Evolutionary conservation across 805 yeast genomes (phyloP), one percentile per base, ranked within the genome.

Genomic region (Metschnikowia lachancei): DNA sequence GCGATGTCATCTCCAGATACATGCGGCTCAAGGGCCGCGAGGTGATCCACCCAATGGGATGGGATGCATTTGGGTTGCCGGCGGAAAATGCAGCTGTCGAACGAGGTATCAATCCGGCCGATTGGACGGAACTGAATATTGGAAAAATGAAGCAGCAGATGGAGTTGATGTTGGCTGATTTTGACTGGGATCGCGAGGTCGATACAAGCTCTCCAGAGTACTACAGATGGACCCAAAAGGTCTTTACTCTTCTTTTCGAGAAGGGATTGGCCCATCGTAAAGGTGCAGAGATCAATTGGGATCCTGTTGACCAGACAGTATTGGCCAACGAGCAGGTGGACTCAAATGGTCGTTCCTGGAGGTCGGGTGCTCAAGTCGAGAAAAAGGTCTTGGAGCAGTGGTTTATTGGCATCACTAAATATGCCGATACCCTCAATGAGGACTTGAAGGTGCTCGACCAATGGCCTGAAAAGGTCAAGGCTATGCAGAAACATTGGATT

Each of bases 21-120:
- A 78, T 87, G 53, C 72, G 94, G 52, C 76, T 87, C 66, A 78
- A 77, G 41, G 97, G 97, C 1, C 77, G 75, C 55, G 69, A 82
- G 32, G 96, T 92, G 12, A 73, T 92, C 2, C 96, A 94, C 61
- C 97, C 98, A 0, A 91, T 94, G 95, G 99, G 99, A 0, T 94
- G 97, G 97, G 99, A 94, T 71, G 96, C 98, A 0, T 94, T 94
- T 74, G 99, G 99, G 1, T 72, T 94, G 22, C 99, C 99, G 0
- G 99, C 99, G 0, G 99, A 94, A 63, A 94, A 94, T 64, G 99
- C 99, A 0, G 99, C 99, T 0, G 83, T 89, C 26, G 96, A 91
- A 63, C 69, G 95, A 51, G 81, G 81, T 1, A 74, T 88, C 11
- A 81, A 80, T 51, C 97, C 99, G 0, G 78, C 80, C 0, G 75